phyloP scores from a whole-genome alignment of 2,329 filamentous ascomycete genomes.

The Microcyclospora tardicrescens region DNA sequence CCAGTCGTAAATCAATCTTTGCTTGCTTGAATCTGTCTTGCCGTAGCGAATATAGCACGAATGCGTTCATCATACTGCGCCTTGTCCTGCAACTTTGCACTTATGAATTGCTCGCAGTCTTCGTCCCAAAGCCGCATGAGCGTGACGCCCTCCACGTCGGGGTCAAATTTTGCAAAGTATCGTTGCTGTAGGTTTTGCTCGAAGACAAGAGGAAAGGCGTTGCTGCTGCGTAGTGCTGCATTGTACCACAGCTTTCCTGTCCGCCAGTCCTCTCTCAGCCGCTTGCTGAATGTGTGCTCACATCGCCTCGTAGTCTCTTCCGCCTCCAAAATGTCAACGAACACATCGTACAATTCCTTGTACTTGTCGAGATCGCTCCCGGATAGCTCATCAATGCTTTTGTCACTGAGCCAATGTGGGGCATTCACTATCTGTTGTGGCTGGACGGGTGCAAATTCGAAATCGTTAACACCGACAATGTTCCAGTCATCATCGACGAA shows the following conservation, averaged over 20 bases:
- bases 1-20: too few relatives aligned
- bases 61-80: background rate
- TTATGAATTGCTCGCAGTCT: background rate
- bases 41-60: background rate
- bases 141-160: background rate
- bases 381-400: conserved; percentile 2
- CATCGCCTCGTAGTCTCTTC: background rate
- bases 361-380: background rate
- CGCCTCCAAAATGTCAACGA: background rate
- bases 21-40: too few relatives aligned
- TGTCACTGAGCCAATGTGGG: conserved; percentile 18
- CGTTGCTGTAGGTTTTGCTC: background rate
- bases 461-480: conserved; percentile 22
- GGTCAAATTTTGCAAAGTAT: background rate
- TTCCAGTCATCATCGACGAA: conserved; percentile 25
- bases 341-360: background rate
- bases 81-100: background rate
- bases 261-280: background rate
- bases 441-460: conserved; percentile 23
- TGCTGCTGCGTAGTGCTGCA: conserved; percentile 5
- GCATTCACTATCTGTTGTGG: conserved; percentile 18
- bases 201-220: conserved; percentile 1
- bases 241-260: background rate
- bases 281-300: background rate
- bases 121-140: background rate